A percentile compares a stretch with the other conserved stretches of the same genome.
These are phyloP conservation scores for Ustilago cynodontis DNA, from an alignment of 1,284 basidiomycete species.

Conservation along the genomic window DNA sequence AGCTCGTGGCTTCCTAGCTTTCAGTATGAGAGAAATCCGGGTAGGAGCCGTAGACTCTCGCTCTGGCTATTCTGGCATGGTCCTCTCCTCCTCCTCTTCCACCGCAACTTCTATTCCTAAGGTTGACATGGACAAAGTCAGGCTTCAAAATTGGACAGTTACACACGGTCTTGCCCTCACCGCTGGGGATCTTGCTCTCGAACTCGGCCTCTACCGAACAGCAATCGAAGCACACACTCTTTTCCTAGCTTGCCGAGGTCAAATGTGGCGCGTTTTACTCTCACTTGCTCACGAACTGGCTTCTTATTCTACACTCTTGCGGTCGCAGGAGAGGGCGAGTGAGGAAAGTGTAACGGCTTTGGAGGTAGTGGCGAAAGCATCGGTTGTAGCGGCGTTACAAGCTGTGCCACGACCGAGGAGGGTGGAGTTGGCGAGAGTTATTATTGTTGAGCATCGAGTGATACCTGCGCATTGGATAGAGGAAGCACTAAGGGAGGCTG, in stretches of 20 bases:
- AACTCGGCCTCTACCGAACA: constrained; percentile 21
- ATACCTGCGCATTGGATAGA: constrained; percentile 15
- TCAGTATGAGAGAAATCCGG: constrained; percentile 37
- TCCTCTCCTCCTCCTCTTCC: background rate
- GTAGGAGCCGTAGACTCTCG: constrained; percentile 36
- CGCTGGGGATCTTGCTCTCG: constrained; percentile 32
- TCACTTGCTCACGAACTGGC: constrained; percentile 28
- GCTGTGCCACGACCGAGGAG: constrained; percentile 15
- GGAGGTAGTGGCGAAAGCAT: constrained; percentile 19
- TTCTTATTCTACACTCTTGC: constrained; percentile 10
- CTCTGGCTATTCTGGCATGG: constrained; percentile 30
- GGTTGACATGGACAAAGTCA: constrained; percentile 30
- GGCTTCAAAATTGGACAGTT: constrained; percentile 44
- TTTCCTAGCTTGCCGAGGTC: constrained; percentile 34
- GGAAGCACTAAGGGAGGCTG: background rate
- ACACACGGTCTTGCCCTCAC: constrained; percentile 38
- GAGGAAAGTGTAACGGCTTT: constrained; percentile 1
- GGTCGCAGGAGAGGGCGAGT: background rate
- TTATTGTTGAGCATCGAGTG: constrained; percentile 15
- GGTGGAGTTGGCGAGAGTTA: constrained; percentile 14
- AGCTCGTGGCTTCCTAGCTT: constrained; percentile 23
- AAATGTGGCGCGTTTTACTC: constrained; percentile 43
- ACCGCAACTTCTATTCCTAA: background rate
- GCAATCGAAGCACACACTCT: constrained; percentile 43
- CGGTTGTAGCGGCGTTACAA: constrained; percentile 30